A percentile compares a stretch with the other conserved stretches of the same genome.
These are phyloP conservation scores for Spiromastix sp. DNA, from an alignment of 2,329 filamentous ascomycete species.

Conservation along the genomic window DNA sequence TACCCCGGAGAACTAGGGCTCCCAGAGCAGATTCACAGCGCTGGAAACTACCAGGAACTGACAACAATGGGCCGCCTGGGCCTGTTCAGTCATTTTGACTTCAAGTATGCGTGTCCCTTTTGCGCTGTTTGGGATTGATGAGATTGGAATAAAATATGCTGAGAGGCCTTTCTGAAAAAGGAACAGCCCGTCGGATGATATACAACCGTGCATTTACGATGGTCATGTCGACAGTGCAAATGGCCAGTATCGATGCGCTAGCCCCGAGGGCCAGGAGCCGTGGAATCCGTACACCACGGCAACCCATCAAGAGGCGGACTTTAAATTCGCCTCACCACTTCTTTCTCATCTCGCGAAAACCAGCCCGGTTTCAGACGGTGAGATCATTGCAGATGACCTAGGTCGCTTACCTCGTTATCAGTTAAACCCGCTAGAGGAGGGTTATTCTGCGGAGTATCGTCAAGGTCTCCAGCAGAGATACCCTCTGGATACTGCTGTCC, in stretches of 20 bases:
- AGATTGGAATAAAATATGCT: conserved; percentile 3
- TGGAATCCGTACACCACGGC: not conserved
- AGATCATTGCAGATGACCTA: not conserved
- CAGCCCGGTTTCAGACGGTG: not conserved
- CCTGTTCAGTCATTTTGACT: conserved; percentile 2
- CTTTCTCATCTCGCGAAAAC: conserved; percentile 1
- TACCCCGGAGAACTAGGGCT: conserved; percentile 1
- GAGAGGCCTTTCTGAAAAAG: conserved; percentile 5
- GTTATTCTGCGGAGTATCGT: not conserved
- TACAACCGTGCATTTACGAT: not conserved
- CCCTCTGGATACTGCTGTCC: not conserved
- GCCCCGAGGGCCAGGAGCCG: conserved; percentile 1
- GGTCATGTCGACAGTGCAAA: not conserved
- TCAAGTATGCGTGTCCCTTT: conserved; percentile 3
- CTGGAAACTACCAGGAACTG: not conserved
- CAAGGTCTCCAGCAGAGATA: not conserved
- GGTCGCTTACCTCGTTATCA: not conserved
- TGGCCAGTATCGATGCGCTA: not conserved
- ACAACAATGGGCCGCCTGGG: not conserved
- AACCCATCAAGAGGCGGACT: not conserved
- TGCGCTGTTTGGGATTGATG: too few species aligned
- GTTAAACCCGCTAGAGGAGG: not conserved
- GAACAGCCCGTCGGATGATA: conserved; percentile 2
- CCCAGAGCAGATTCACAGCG: not conserved
- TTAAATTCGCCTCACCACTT: not conserved